Percentiles rank a stretch among this genome's conserved stretches.
phyloP scores from a whole-genome alignment of 2,329 filamentous ascomycete species.

The Harringtonia lauricola region DNA sequence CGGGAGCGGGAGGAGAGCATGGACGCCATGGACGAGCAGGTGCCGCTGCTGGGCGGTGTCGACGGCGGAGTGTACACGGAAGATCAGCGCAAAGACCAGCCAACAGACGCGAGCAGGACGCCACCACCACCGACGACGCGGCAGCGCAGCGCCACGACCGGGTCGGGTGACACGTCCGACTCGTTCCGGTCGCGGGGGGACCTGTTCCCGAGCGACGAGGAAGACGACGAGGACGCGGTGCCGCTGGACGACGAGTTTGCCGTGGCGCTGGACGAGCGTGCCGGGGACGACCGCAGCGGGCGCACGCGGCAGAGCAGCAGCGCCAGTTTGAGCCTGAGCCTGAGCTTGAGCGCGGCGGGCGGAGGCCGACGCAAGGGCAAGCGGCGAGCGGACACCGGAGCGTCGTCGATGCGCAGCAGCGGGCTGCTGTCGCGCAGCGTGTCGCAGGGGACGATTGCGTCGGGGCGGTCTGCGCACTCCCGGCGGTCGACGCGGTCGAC shows the following conservation, averaged over 20 bases:
- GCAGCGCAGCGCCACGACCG: slow-evolving; percentile 61
- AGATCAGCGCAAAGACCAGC: slow-evolving; percentile 11
- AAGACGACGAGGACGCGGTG: slow-evolving; percentile 87
- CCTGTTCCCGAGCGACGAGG: slow-evolving; percentile 75
- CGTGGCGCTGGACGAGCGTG: slow-evolving; percentile 64
- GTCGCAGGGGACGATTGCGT: slow-evolving; percentile 48
- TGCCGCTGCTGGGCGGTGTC: background rate
- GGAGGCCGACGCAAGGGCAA: slow-evolving; percentile 40
- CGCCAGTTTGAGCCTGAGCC: slow-evolving; percentile 29
- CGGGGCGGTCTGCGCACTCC: slow-evolving; percentile 29
- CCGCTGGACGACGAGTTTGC: slow-evolving; percentile 88
- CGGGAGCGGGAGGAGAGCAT: slow-evolving; percentile 14
- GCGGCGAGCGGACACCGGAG: slow-evolving; percentile 11
- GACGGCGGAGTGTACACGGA: slow-evolving; percentile 13
- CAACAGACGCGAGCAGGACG: background rate
- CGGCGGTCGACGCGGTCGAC: slow-evolving; percentile 37
- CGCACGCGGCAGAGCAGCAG: slow-evolving; percentile 42
- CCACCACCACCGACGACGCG: slow-evolving; percentile 19
- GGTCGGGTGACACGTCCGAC: slow-evolving; percentile 69
- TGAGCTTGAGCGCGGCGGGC: slow-evolving; percentile 44
- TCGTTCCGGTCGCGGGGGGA: slow-evolving; percentile 83
- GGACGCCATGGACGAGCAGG: slow-evolving; percentile 26
- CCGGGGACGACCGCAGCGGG: slow-evolving; percentile 66
- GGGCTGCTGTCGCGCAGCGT: slow-evolving; percentile 36
- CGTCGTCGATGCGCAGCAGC: slow-evolving; percentile 12